Base-by-base conservation (phyloP, 129 eudicot species). In the Flaveria robusta region DNA sequence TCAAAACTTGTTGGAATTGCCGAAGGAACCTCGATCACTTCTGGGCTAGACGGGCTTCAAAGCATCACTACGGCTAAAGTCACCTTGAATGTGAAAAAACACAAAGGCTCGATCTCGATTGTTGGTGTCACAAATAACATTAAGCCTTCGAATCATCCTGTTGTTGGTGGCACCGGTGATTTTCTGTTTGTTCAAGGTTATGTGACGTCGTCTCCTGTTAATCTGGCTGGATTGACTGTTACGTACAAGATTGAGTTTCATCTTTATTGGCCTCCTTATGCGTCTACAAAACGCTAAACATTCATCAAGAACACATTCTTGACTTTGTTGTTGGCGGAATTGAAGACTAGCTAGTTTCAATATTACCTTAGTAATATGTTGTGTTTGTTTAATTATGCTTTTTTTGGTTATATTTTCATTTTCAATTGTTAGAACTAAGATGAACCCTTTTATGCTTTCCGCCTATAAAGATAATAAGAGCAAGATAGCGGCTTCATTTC, bases 151-250 rank as follows among this genome's bases (percentile, higher is more conserved):
- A 82, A 77, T 39, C 82, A 76, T 72, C 89, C 89, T 2, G 79
- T 88, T 16, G 86, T 85, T n/a, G 92, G 89, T n/a, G 92, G 92
- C 39, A 88, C 92, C 0, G 86, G 77, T 7, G 92, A 88, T 70
- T 85, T 88, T 71, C 26, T 85, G 74, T 88, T 83, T 52, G 89
- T 81, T 77, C 89, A 88, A 80, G 92, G 92, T 27, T 85, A 85
- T 52, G 85, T 85, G 41, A 84, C 89, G 13, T 78, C 87, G 0
- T 84, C 92, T 71, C 88, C 88, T 16, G 85, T 87, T 27, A 64
- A 82, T 56, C 47, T 84, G 1, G 65, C 20, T 9, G 88, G 91
- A 27, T 2, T 72, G n/a, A 80, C 83, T 2, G 83, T 80, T 66
- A 81, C 84, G 1, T 88, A 84, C 78, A 88, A 83, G 82, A 70